Base-by-base conservation (phyloP, 345 rosid species). In the Draba incana region DNA sequence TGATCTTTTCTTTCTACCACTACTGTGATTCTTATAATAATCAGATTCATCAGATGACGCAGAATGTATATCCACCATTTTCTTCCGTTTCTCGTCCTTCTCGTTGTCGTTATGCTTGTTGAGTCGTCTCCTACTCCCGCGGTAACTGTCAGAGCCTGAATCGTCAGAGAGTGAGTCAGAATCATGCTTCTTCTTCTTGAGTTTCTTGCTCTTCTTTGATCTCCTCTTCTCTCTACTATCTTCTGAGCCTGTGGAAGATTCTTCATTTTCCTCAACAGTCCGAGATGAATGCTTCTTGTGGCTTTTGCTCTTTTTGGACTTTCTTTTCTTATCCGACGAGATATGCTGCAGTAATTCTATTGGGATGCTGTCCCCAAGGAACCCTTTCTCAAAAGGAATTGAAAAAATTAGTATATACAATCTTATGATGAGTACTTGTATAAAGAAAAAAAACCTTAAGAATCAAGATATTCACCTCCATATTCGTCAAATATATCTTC, bases 401-500 rank as follows among this genome's bases (percentile, higher is more conserved):
- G 43, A 49, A 9, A 0, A 47, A 23, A 15, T 50, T 48, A 79
- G 55, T 66, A 72, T 51, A 48, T 28, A 64, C 46, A 41, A 33
- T 61, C 42, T 64, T 11, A 42, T 16, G 57, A 47, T n/a, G n/a
- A n/a, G n/a, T n/a, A n/a, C n/a, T n/a, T n/a, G n/a, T n/a, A n/a
- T n/a, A n/a, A n/a, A n/a, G n/a, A n/a, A n/a, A n/a, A n/a, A n/a
- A n/a, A n/a, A n/a, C n/a, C n/a, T n/a, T n/a, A n/a, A n/a, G n/a
- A n/a, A n/a, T n/a, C n/a, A n/a, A 75, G 37, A 39, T n/a, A 57
- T 13, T 47, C 71, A 91, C 99, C 96, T 83, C 97, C 97, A 70
- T 94, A 94, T 79, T 94, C 97, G 24, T 94, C 99, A 68, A 91
- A 91, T 58, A 93, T 94, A 69, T 94, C 97, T 79, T 91, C 96